These are phyloP conservation scores for Nigrospora oryzae DNA, from an alignment of 2,329 filamentous ascomycete species.

Conservation along the genomic window DNA sequence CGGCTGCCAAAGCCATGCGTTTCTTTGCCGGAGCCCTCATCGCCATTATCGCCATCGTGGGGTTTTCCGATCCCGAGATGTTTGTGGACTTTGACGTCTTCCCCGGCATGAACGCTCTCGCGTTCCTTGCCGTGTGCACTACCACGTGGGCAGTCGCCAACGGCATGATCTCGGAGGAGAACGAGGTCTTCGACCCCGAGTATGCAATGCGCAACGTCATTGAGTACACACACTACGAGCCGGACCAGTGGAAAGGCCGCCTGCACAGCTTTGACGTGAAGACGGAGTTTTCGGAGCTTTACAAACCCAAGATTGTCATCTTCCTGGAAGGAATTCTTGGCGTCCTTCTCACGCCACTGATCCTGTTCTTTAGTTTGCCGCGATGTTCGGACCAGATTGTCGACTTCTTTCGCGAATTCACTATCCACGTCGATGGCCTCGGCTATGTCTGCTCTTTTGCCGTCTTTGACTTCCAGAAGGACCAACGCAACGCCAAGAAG, in stretches of 20 bases:
- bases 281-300: slow-evolving; percentile 79
- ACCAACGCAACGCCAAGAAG: slow-evolving; percentile 38
- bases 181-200: slow-evolving; percentile 83
- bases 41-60: slow-evolving; percentile 75
- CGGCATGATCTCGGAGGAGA: slow-evolving; percentile 80
- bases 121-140: slow-evolving; percentile 79
- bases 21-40: slow-evolving; percentile 83
- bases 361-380: slow-evolving; percentile 79
- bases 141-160: slow-evolving; percentile 77
- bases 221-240: slow-evolving; percentile 86
- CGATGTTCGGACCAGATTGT: slow-evolving; percentile 87
- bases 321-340: slow-evolving; percentile 89
- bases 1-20: slow-evolving; percentile 73
- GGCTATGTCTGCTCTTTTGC: slow-evolving; percentile 97
- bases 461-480: slow-evolving; percentile 93
- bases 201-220: slow-evolving; percentile 84
- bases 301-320: slow-evolving; percentile 86
- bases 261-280: slow-evolving; percentile 94
- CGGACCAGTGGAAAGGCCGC: slow-evolving; percentile 77
- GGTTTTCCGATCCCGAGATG: slow-evolving; percentile 81
- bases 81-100: slow-evolving; percentile 92
- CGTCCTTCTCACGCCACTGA: slow-evolving; percentile 83
- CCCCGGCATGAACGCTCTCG: slow-evolving; percentile 77
- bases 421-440: slow-evolving; percentile 90
- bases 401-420: slow-evolving; percentile 97